phyloP scores from a whole-genome alignment of 75 land plant species.

The Cryptomeria japonica region DNA sequence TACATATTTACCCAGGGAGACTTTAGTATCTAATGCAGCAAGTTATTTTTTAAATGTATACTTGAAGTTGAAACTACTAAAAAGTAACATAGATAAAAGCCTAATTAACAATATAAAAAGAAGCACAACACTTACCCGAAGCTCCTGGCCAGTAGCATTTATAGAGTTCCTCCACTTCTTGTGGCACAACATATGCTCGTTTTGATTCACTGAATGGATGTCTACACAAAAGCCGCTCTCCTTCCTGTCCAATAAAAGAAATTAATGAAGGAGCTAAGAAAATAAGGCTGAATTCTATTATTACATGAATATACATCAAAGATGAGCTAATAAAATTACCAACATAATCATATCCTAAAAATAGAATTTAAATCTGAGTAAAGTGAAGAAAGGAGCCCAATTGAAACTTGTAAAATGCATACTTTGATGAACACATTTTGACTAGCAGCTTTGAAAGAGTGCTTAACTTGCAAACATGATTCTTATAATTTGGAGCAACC shows the following conservation, averaged over 20 bases:
- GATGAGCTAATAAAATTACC: not conserved
- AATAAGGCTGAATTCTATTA: not conserved
- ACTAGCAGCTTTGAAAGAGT: not conserved
- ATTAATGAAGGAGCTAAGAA: not conserved
- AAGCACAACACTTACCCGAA: slow-evolving; percentile 44
- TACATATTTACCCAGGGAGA: not conserved
- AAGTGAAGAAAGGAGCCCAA: not conserved
- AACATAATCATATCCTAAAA: not conserved
- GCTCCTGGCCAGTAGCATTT: slow-evolving; percentile 93
- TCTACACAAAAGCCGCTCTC: slow-evolving; percentile 85
- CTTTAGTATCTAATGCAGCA: not conserved
- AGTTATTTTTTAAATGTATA: not conserved
- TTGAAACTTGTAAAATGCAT: not conserved
- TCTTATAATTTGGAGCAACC: not conserved
- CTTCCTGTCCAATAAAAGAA: slow-evolving; percentile 46
- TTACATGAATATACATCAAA: not conserved
- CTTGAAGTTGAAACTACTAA: slow-evolving; percentile 9
- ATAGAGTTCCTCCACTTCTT: slow-evolving; percentile 83
- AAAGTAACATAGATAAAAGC: not conserved
- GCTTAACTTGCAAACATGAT: not conserved
- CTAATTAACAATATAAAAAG: not conserved
- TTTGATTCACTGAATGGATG: slow-evolving; percentile 97
- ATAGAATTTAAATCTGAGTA: not conserved
- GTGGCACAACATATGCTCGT: slow-evolving; percentile 94
- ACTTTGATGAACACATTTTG: not conserved